Evolutionary conservation across 2,329 filamentous ascomycete genomes (phyloP).

Genomic region (Nothophaeocryptopus gaeumannii): DNA sequence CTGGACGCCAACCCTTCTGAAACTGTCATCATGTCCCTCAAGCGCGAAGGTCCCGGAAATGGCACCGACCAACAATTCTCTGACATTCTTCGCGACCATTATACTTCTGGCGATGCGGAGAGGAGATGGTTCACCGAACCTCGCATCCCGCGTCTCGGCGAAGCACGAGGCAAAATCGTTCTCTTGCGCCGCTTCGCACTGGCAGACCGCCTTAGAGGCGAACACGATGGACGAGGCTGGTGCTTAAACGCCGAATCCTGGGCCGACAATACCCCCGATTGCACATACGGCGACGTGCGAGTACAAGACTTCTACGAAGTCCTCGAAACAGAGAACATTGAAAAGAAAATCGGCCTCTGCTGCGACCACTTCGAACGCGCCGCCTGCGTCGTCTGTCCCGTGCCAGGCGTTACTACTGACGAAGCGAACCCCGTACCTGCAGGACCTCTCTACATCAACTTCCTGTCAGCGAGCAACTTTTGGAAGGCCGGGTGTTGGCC

Average conservation of each 20-base stretch:
- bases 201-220: conserved; percentile 48
- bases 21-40: conserved; percentile 80
- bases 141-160: conserved; percentile 72
- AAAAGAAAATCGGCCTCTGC: conserved; percentile 73
- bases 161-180: conserved; percentile 77
- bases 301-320: conserved; percentile 97
- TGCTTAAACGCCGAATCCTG: conserved; percentile 63
- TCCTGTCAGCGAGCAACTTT: conserved; percentile 87
- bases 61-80: conserved; percentile 77
- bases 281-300: conserved; percentile 69
- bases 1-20: conserved; percentile 75
- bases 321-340: conserved; percentile 68
- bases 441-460: conserved; percentile 80
- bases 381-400: conserved; percentile 34
- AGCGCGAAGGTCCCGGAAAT: conserved; percentile 82
- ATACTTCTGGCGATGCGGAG: conserved; percentile 51
- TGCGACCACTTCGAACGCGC: conserved; percentile 75
- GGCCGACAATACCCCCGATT: conserved; percentile 86
- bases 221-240: conserved; percentile 54
- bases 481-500: conserved; percentile 92
- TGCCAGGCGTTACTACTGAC: conserved; percentile 43
- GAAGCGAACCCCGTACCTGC: conserved; percentile 42
- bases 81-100: conserved; percentile 69
- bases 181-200: conserved; percentile 77
- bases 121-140: conserved; percentile 76